Percentiles rank a stretch among this genome's conserved stretches.
Evolutionary conservation across 2,329 filamentous ascomycete genomes (phyloP).

Genomic region (Tolypocladium inflatum): DNA sequence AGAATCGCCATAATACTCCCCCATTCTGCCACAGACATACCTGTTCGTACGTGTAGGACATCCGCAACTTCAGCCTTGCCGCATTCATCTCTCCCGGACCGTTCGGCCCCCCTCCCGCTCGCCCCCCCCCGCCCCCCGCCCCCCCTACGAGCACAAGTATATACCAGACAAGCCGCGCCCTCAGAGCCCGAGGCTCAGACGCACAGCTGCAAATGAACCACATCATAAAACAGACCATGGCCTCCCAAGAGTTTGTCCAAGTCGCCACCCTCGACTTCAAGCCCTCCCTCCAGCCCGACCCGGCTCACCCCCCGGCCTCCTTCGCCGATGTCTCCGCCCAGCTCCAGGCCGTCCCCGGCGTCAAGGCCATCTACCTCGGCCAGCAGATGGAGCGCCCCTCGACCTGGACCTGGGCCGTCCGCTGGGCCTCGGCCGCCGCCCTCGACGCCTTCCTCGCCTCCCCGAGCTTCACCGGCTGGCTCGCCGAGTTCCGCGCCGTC

Average conservation of each 20-base stretch:
- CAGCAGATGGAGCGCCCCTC: conserved; percentile 22
- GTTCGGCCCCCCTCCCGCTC: neutral
- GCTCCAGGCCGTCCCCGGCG: conserved; percentile 21
- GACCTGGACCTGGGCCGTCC: conserved; percentile 20
- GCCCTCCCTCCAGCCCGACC: conserved; percentile 12
- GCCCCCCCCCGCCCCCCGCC: neutral
- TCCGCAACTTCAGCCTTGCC: neutral
- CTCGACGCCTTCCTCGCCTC: conserved; percentile 30
- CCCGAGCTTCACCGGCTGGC: conserved; percentile 29
- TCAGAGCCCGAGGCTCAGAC: neutral
- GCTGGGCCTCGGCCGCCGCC: conserved; percentile 22
- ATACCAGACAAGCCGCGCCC: neutral
- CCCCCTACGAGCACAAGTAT: no score
- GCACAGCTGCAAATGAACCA: neutral
- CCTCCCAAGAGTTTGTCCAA: conserved; percentile 16
- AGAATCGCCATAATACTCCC: neutral
- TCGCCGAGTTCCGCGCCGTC: conserved; percentile 24
- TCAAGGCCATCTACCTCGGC: conserved; percentile 23
- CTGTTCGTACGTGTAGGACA: neutral
- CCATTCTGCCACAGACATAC: neutral
- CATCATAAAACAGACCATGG: conserved; percentile 13
- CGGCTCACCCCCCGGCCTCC: conserved; percentile 15
- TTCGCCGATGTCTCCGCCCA: conserved; percentile 15
- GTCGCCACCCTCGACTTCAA: conserved; percentile 23
- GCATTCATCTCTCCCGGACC: neutral